Evolutionary conservation across 148 eudicot species (phyloP), one percentile per base, ranked within the genome.

Genomic region (Persicaria maculosa): DNA sequence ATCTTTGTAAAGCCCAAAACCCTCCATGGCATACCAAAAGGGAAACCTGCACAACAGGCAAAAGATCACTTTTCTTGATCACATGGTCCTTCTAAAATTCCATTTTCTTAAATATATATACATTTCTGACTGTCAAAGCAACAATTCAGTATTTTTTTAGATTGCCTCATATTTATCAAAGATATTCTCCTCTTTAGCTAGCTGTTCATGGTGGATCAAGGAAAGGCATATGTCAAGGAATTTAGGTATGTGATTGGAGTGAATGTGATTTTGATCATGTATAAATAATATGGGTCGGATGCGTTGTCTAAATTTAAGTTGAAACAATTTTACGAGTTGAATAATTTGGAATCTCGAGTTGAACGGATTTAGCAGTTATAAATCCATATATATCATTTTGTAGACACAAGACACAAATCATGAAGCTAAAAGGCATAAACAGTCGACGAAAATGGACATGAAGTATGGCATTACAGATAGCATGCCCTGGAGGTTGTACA

Each of bases 41-140:
- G 70, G 19, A 36, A 43, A 65, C 70, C 47, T 65, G 45, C 9
- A 65, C 16, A 65, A 4, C 70, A 65, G 70, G 70, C 47, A 36
- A 65, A 65, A 59, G 67, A 22, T 1, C 25, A 12, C 70, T 65
- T 65, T 65, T 65, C 70, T 65, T 65, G 70, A 65, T 65, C 70
- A 65, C 19, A 65, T 65, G 70, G 46, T 36, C 36, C 17, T 65
- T 65, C 46, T 65, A 65, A 65, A 65, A 17, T 65, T 40, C 70
- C 17, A 15, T 43, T 43, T 22, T 40, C 17, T 17, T 11, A 36
- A 65, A 20, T 17, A 58, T 58, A n/a, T n/a, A 65, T 65, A n/a
- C 70, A 36, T 65, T 65, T 36, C 46, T 43, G 70, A 65, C 70
- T 12, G 70, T 7, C 68, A 62, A 59, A 25, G 16, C 4, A 62